Evolutionary conservation across 78 protist species (phyloP).

Genomic region (Cyanophora paradoxa): DNA sequence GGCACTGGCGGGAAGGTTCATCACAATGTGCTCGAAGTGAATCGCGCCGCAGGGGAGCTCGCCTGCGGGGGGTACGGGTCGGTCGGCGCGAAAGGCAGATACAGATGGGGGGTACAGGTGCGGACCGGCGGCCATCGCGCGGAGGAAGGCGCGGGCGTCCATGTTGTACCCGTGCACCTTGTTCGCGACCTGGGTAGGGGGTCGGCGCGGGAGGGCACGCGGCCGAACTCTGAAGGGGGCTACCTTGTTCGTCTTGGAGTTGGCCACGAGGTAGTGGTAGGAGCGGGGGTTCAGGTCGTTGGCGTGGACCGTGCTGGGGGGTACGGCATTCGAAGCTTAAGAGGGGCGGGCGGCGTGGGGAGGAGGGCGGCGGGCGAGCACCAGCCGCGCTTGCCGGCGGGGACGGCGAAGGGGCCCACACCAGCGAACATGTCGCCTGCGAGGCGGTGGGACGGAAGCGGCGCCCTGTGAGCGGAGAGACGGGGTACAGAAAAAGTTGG

Average conservation of each 20-base stretch:
- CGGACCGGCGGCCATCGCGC: not conserved
- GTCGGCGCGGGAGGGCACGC: not conserved
- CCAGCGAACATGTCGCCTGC: constrained; percentile 83
- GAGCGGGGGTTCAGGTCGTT: constrained; percentile 90
- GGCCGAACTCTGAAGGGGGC: no score
- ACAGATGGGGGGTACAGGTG: no score
- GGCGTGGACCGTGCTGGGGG: no score
- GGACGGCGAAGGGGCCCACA: constrained; percentile 94
- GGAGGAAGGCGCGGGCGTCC: constrained; percentile 57
- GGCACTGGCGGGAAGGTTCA: constrained; percentile 86
- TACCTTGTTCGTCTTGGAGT: constrained; percentile 46
- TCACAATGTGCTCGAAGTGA: constrained; percentile 52
- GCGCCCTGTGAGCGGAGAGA: not conserved
- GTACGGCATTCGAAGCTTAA: no score
- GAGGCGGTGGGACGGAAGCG: no score
- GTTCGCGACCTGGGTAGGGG: not conserved
- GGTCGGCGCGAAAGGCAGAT: not conserved
- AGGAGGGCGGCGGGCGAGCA: no score
- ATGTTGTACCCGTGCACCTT: constrained; percentile 17
- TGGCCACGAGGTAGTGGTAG: constrained; percentile 49
- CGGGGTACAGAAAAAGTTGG: not conserved
- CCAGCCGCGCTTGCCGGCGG: constrained; percentile 66
- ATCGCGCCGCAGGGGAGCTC: not conserved
- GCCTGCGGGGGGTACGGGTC: no score
- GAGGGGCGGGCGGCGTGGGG: no score